Percentiles rank a stretch among this genome's conserved stretches.
Conservation (phyloP, 805 yeast genomes). For the Sporopachydermia quercuum region DNA sequence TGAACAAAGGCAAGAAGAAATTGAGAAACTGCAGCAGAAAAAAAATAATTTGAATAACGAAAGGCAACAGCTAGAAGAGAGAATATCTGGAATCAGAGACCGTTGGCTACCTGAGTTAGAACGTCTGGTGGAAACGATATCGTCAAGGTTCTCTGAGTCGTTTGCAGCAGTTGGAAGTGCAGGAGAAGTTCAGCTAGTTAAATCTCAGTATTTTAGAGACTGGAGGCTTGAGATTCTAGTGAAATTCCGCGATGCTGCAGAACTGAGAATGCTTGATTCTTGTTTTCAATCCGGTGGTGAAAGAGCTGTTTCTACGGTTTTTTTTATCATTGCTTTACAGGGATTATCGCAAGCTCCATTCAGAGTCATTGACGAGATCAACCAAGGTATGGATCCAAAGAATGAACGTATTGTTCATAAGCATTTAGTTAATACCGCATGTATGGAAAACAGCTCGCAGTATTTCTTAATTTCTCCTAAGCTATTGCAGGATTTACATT, state of each 20-base stretch:
- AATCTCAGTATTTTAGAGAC: slow-evolving; percentile 38
- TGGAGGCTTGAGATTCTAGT: slow-evolving; percentile 83
- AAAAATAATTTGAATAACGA: slow-evolving; percentile 23
- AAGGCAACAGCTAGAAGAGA: slow-evolving; percentile 17
- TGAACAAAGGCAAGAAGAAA: slow-evolving; percentile 25
- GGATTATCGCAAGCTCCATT: slow-evolving; percentile 81
- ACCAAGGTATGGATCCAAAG: slow-evolving; percentile 95
- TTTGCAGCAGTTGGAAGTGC: slow-evolving; percentile 71
- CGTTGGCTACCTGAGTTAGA: slow-evolving; percentile 54
- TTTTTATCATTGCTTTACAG: slow-evolving; percentile 82
- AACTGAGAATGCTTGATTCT: slow-evolving; percentile 58
- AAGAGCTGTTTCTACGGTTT: slow-evolving; percentile 85
- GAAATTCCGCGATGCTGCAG: slow-evolving; percentile 66
- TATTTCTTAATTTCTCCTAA: slow-evolving; percentile 91
- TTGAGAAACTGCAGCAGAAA: slow-evolving; percentile 21
- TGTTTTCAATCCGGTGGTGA: slow-evolving; percentile 97
- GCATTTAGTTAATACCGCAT: slow-evolving; percentile 74
- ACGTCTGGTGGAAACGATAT: slow-evolving; percentile 36
- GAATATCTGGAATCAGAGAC: slow-evolving; percentile 24
- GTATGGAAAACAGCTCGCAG: slow-evolving; percentile 51
- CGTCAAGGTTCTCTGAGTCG: slow-evolving; percentile 47
- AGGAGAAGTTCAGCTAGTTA: slow-evolving; percentile 57
- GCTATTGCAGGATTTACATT: slow-evolving; percentile 59
- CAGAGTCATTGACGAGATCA: slow-evolving; percentile 92
- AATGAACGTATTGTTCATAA: slow-evolving; percentile 81